phyloP scores from a whole-genome alignment of 1,139 yeast genomes.

The Debaryomyces udenii region DNA sequence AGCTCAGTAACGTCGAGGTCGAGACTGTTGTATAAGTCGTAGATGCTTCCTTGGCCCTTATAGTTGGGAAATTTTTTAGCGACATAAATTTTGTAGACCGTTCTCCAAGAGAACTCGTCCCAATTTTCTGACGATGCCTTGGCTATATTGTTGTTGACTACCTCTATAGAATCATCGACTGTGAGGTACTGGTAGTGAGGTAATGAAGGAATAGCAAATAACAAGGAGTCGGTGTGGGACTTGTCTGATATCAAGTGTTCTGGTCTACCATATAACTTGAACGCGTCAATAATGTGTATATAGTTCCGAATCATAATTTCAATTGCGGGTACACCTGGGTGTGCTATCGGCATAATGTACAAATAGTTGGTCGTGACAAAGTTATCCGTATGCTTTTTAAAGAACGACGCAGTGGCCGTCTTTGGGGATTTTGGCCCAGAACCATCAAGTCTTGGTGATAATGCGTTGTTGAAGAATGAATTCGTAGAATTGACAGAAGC shows the following conservation, averaged over 20 bases:
- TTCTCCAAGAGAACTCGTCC: constrained; percentile 45
- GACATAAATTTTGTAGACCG: constrained; percentile 35
- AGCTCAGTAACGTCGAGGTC: constrained; percentile 26
- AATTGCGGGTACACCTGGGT: constrained; percentile 57
- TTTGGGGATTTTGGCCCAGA: constrained; percentile 20
- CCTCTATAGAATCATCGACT: constrained; percentile 36
- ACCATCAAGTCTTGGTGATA: constrained; percentile 23
- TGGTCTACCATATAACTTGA: constrained; percentile 60
- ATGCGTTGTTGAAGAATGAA: constrained; percentile 32
- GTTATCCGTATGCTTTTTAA: constrained; percentile 31
- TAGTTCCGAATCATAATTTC: constrained; percentile 60
- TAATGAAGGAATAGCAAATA: constrained; percentile 60
- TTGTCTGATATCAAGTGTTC: constrained; percentile 51
- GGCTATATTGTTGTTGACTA: constrained; percentile 34
- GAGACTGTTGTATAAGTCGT: constrained; percentile 32
- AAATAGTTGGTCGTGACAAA: constrained; percentile 42
- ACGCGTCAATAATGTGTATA: constrained; percentile 56
- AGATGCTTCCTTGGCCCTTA: constrained; percentile 39
- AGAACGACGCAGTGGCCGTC: constrained; percentile 20
- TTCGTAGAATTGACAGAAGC: constrained; percentile 27
- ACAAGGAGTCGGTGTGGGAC: constrained; percentile 44
- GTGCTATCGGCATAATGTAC: constrained; percentile 56
- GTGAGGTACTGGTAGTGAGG: constrained; percentile 57
- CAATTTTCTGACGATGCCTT: constrained; percentile 37
- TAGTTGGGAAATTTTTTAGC: constrained; percentile 15